Evolutionary conservation across 495 filamentous ascomycete species (phyloP).

Genomic region (Aspergillus saccharolyticus): DNA sequence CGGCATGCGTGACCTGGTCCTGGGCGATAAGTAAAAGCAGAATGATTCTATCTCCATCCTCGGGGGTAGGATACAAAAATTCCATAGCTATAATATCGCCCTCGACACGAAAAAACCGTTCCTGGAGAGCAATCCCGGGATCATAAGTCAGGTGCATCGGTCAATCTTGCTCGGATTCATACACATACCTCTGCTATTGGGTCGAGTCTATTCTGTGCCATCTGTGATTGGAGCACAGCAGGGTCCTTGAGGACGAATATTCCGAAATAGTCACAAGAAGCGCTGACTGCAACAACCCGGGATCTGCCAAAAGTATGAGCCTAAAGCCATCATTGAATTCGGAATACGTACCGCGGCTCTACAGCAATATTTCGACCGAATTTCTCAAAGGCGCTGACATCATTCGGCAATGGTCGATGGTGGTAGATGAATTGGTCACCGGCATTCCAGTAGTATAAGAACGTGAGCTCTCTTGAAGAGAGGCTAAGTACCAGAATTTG

Average conservation of each 20-base stretch:
- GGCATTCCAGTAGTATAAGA: conserved; percentile 56
- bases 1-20: conserved; percentile 54
- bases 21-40: conserved; percentile 66
- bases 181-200: conserved; percentile 35
- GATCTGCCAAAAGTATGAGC: conserved; percentile 39
- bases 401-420: conserved; percentile 51
- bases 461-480: conserved; percentile 62
- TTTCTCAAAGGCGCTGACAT: conserved; percentile 49
- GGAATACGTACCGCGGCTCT: conserved; percentile 58
- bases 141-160: no score
- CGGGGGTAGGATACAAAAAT: conserved; percentile 68
- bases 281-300: conserved; percentile 61
- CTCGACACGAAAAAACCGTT: conserved; percentile 55
- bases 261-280: conserved; percentile 51
- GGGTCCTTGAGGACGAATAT: conserved; percentile 46
- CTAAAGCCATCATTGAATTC: neutral
- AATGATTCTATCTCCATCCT: conserved; percentile 61
- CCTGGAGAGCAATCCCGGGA: conserved; percentile 29
- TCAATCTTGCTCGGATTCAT: neutral
- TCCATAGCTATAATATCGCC: conserved; percentile 81
- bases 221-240: conserved; percentile 31
- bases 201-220: conserved; percentile 26
- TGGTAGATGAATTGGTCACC: conserved; percentile 55
- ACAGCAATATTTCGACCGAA: conserved; percentile 77
- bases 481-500: conserved; percentile 73